Evolutionary conservation across 2,329 filamentous ascomycete species (phyloP).

Genomic region (Colletotrichum eremochloae): DNA sequence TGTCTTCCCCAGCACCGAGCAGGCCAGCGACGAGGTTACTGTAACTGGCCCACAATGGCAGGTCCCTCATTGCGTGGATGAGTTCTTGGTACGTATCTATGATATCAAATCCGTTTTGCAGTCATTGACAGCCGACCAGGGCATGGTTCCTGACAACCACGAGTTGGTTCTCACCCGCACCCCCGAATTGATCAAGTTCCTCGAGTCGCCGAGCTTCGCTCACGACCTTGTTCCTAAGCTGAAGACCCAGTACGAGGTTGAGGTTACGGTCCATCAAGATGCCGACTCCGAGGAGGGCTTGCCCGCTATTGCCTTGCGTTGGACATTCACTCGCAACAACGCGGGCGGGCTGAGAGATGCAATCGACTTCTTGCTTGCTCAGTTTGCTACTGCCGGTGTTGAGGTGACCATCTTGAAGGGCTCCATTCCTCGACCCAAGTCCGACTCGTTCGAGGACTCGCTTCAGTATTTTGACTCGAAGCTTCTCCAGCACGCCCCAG

Average conservation of each 20-base stretch:
- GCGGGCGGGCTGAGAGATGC: conserved; percentile 95
- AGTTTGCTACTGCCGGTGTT: conserved; percentile 89
- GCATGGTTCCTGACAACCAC: conserved; percentile 97
- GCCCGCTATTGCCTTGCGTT: conserved; percentile 74
- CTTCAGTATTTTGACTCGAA: conserved; percentile 98
- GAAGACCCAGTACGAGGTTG: conserved; percentile 91
- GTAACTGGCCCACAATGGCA: conserved; percentile 98
- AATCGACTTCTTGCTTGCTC: conserved; percentile 91
- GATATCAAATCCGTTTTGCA: conserved; percentile 40
- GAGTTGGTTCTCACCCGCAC: conserved; percentile 87
- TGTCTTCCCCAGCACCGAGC: conserved; percentile 96
- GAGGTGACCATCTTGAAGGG: conserved; percentile 90
- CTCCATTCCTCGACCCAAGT: conserved; percentile 97
- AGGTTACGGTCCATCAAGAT: conserved; percentile 80
- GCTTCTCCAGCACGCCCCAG: conserved; percentile 91
- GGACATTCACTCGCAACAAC: conserved; percentile 95
- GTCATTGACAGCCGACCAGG: conserved; percentile 59
- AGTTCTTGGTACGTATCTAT: conserved; percentile 77
- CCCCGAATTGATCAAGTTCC: conserved; percentile 81
- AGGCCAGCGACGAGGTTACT: conserved; percentile 95
- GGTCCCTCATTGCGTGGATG: conserved; percentile 95
- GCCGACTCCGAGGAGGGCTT: conserved; percentile 69
- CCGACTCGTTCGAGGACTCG: conserved; percentile 97
- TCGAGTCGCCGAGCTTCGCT: conserved; percentile 85
- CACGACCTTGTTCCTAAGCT: conserved; percentile 86